Conservation (phyloP, 2,329 filamentous ascomycete genomes). For the Penicillium crustosum region DNA sequence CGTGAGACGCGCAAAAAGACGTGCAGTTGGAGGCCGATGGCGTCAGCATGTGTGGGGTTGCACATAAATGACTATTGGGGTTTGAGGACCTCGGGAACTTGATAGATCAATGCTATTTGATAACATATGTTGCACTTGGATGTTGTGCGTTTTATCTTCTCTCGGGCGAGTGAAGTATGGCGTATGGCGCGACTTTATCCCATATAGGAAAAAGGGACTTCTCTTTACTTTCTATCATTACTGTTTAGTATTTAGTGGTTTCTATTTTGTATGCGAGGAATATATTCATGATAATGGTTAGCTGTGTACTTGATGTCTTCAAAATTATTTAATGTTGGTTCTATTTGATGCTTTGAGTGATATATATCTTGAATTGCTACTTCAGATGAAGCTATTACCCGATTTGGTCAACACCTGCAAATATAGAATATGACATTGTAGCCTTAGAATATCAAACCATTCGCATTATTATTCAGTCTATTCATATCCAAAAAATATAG, state of each 20-base stretch:
- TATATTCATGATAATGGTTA: background rate
- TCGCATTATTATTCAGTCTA: background rate
- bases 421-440: background rate
- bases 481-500: background rate
- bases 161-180: conserved; percentile 1
- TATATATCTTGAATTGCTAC: background rate
- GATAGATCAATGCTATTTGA: background rate
- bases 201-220: background rate
- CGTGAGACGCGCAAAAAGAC: conserved; percentile 14
- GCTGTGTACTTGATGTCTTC: too few relatives aligned
- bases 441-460: background rate
- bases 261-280: background rate
- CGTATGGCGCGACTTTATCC: background rate
- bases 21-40: conserved; percentile 29
- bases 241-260: background rate
- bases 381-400: background rate
- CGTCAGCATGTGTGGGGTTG: conserved; percentile 20
- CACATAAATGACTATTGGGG: background rate
- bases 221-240: background rate
- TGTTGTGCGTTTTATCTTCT: background rate
- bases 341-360: background rate
- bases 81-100: too few relatives aligned
- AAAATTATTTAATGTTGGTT: background rate
- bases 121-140: background rate
- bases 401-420: background rate